Percentiles rank a stretch among this genome's conserved stretches.
Evolutionary conservation across 805 yeast genomes (phyloP).

Genomic region (Yarrowia phangngaensis): DNA sequence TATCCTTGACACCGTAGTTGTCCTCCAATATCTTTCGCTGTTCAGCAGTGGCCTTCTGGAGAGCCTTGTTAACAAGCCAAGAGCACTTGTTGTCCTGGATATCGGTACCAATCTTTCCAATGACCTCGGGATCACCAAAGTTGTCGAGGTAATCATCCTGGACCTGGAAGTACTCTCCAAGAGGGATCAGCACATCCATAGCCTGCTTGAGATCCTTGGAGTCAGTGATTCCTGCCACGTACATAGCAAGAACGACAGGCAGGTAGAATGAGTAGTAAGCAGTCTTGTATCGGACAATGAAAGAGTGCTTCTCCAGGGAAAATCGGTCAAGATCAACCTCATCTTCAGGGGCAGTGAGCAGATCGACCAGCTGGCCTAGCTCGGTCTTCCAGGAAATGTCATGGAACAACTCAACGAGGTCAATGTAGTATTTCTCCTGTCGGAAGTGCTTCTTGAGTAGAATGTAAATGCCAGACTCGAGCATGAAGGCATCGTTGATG

Average conservation of each 20-base stretch:
- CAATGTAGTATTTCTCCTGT: conserved; percentile 76
- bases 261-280: conserved; percentile 96
- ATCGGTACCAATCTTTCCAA: conserved; percentile 98
- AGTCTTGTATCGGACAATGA: conserved; percentile 93
- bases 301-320: conserved; percentile 83
- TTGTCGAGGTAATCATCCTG: conserved; percentile 97
- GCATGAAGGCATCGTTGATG: conserved; percentile 94
- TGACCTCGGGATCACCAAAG: conserved; percentile 94
- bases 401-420: conserved; percentile 88
- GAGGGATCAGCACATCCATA: conserved; percentile 78
- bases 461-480: conserved; percentile 89
- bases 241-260: conserved; percentile 97
- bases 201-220: conserved; percentile 82
- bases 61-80: conserved; percentile 94
- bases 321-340: conserved; percentile 83
- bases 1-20: conserved; percentile 84
- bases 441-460: conserved; percentile 86
- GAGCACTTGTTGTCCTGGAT: conserved; percentile 98
- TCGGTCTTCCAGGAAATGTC: conserved; percentile 98
- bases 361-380: conserved; percentile 90
- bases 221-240: conserved; percentile 72
- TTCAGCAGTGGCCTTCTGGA: conserved; percentile 68
- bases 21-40: conserved; percentile 80
- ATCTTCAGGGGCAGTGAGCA: conserved; percentile 97
- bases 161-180: conserved; percentile 98